phyloP scores from a whole-genome alignment of 169 alveolate genomes.

The Hepatocystis sp. region DNA sequence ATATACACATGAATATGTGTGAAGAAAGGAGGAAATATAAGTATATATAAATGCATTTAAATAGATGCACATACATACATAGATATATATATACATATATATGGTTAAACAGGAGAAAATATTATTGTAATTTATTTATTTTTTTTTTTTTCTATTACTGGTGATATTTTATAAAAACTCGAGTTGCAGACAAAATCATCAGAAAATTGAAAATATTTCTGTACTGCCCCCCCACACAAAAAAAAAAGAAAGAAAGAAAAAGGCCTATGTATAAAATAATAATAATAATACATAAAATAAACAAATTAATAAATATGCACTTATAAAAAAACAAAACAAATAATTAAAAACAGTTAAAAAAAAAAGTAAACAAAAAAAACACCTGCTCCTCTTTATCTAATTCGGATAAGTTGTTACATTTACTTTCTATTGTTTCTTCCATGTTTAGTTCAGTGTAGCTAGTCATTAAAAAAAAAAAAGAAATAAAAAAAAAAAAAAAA shows the following conservation, averaged over 20 bases:
- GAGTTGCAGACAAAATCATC: conserved; percentile 54
- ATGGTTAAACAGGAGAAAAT: too few relatives aligned
- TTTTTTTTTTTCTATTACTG: conserved; percentile 25
- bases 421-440: conserved; percentile 22
- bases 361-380: neutral
- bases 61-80: neutral
- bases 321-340: too few relatives aligned
- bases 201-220: conserved; percentile 38
- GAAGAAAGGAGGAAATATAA: conserved; percentile 4
- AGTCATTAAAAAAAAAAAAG: neutral
- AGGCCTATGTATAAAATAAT: neutral
- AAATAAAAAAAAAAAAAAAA: neutral
- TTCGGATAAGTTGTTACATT: conserved; percentile 14
- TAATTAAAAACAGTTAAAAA: too few relatives aligned
- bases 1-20: too few relatives aligned
- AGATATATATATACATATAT: neutral
- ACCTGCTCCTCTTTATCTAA: conserved; percentile 25
- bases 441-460: conserved; percentile 15
- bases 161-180: conserved; percentile 20
- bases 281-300: neutral
- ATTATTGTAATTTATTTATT: too few relatives aligned
- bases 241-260: neutral
- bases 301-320: too few relatives aligned
- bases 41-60: neutral
- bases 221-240: neutral